Percentiles rank a stretch among this genome's conserved stretches.
Conservation (phyloP, 257 asterid genomes). For the Solanum appendiculatum region DNA sequence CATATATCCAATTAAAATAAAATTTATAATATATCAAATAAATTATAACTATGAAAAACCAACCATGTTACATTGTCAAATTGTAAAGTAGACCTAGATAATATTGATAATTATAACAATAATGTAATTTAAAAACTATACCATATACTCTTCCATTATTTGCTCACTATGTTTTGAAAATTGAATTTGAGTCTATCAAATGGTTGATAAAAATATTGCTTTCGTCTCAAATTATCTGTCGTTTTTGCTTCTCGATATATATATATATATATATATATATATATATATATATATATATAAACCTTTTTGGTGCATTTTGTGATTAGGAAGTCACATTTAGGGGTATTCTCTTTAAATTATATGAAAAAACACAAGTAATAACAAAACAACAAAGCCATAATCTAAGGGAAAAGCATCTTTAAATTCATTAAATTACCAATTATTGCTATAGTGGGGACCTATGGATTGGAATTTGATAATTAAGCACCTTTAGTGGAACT, state of each 20-base stretch:
- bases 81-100: not conserved
- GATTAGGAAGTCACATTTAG: not conserved
- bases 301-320: not conserved
- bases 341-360: not conserved
- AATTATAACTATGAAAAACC: not conserved
- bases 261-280: no score
- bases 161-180: not conserved
- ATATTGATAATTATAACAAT: not conserved
- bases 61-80: not conserved
- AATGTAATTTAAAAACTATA: not conserved
- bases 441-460: not conserved
- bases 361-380: not conserved
- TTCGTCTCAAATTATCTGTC: not conserved
- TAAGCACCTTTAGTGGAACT: not conserved
- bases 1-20: not conserved
- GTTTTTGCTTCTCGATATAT: not conserved
- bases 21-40: not conserved
- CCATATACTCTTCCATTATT: not conserved
- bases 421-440: not conserved
- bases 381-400: not conserved
- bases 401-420: not conserved
- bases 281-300: not conserved
- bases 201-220: not conserved
- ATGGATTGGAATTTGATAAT: not conserved
- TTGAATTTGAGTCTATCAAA: not conserved